These are phyloP conservation scores for Fusarium sp. DNA, from an alignment of 2,329 filamentous ascomycete genomes.

Conservation along the genomic window DNA sequence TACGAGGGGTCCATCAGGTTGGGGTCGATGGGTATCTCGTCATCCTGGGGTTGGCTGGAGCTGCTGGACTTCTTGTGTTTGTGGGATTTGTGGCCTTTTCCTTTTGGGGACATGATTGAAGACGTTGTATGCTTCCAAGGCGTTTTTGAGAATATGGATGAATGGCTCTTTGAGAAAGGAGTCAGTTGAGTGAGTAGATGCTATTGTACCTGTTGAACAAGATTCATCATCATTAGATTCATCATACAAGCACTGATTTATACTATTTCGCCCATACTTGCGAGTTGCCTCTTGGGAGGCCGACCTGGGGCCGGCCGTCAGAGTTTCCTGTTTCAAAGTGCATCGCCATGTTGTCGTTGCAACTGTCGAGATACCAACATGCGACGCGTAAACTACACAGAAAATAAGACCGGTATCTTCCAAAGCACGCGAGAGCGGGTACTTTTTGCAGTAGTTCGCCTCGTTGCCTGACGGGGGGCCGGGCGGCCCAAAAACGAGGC, in stretches of 20 bases:
- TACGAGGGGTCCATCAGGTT: neutral
- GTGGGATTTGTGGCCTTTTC: slow-evolving; percentile 26
- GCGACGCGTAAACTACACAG: neutral
- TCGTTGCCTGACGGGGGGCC: slow-evolving; percentile 12
- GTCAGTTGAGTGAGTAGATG: neutral
- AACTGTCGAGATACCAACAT: neutral
- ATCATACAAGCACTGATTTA: neutral
- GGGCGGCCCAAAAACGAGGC: slow-evolving; percentile 17
- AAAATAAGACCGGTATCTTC: neutral
- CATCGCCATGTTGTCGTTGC: neutral
- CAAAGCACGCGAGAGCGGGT: neutral
- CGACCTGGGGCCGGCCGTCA: slow-evolving; percentile 11
- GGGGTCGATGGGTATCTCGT: slow-evolving; percentile 28
- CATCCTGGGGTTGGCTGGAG: slow-evolving; percentile 17
- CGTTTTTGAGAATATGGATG: neutral
- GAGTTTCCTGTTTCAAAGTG: neutral
- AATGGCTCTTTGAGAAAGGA: neutral
- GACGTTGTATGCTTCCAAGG: neutral
- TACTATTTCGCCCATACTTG: neutral
- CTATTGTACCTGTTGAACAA: neutral
- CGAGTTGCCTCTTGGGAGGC: slow-evolving; percentile 7
- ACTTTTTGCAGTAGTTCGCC: slow-evolving; percentile 18
- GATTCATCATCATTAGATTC: neutral
- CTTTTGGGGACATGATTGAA: slow-evolving; percentile 32
- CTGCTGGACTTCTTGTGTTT: slow-evolving; percentile 20